Evolutionary conservation across 768 basidiomycete species (phyloP).

Genomic region (Boletus rubescentipes): DNA sequence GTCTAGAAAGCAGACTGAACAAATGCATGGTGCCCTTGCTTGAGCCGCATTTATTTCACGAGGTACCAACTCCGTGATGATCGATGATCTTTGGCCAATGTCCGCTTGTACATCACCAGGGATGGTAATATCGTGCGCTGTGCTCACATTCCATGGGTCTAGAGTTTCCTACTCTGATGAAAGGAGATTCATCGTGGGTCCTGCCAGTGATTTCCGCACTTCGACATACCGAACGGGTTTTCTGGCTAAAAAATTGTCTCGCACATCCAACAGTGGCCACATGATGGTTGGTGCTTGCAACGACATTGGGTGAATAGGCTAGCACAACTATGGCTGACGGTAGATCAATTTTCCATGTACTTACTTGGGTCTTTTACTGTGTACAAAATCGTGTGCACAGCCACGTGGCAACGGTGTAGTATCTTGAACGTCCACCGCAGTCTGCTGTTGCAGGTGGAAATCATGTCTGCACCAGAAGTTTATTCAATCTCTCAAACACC

Average conservation of each 20-base stretch:
- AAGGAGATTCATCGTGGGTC: too few species aligned
- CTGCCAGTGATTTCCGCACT: too few species aligned
- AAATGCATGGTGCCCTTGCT: constrained; percentile 4
- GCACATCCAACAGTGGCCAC: too few species aligned
- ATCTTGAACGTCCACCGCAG: too few species aligned
- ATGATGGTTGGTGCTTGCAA: too few species aligned
- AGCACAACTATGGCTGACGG: too few species aligned
- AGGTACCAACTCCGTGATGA: not conserved
- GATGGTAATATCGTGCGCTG: constrained; percentile 4
- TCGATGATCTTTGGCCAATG: constrained; percentile 2
- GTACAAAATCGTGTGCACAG: not conserved
- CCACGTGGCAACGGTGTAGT: constrained; percentile 6
- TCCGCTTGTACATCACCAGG: not conserved
- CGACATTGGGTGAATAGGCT: too few species aligned
- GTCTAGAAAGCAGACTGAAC: constrained; percentile 9
- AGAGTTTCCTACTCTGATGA: too few species aligned
- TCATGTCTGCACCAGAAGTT: constrained; percentile 73
- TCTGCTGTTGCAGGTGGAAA: not conserved
- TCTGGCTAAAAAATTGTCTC: too few species aligned
- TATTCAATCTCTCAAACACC: constrained; percentile 79
- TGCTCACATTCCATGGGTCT: not conserved
- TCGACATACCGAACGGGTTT: too few species aligned
- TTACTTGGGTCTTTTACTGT: too few species aligned
- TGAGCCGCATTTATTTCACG: constrained; percentile 8
- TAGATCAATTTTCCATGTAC: too few species aligned